Evolutionary conservation across 257 asterid species (phyloP), one percentile per base, ranked within the genome.

Genomic region (Penstemon eatonii): DNA sequence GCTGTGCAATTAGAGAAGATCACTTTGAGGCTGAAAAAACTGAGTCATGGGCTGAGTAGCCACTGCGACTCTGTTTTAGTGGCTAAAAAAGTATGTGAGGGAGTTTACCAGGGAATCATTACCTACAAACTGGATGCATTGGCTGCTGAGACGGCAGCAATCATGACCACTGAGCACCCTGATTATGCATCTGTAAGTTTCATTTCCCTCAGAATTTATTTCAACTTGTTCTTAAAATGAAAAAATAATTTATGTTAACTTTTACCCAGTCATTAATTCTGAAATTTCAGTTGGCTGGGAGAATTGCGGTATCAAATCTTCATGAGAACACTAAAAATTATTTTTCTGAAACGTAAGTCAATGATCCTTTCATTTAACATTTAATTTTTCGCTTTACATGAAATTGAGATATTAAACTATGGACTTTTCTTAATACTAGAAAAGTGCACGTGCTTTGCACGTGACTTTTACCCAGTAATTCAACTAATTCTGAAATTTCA

Each of bases 81-180:
- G n/a, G 74, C 97, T 9, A 96, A 91, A 66, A 94, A 94, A 66
- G 99, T 94, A 39, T 91, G 96, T 56, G 99, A 97, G 0, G 96
- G 99, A 38, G 97, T 94, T 43, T 94, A 86, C 72, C 87, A 83
- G 42, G 97, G 99, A 54, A 95, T 94, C 15, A 91, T 97, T 56
- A 94, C 99, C 6, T 91, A 96, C 74, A 96, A 89, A 86, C 95
- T 94, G 70, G 99, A 94, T 74, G 97, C 87, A 51, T 76, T 94
- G 87, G 97, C 96, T n/a, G 99, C 99, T 2, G 97, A 94, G 82
- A 94, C 99, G 1, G 86, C 99, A 0, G 99, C 99, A 0, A 97
- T 93, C 49, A 57, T 94, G 96, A 91, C 97, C n/a, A 84, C 97
- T 0, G 84, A 87, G 44, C 99, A 94, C 59, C 97, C 99, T 8